Evolutionary conservation across 2,329 filamentous ascomycete genomes (phyloP), one percentile per base, ranked within the genome.

Genomic region (Dactylellina sp.): DNA sequence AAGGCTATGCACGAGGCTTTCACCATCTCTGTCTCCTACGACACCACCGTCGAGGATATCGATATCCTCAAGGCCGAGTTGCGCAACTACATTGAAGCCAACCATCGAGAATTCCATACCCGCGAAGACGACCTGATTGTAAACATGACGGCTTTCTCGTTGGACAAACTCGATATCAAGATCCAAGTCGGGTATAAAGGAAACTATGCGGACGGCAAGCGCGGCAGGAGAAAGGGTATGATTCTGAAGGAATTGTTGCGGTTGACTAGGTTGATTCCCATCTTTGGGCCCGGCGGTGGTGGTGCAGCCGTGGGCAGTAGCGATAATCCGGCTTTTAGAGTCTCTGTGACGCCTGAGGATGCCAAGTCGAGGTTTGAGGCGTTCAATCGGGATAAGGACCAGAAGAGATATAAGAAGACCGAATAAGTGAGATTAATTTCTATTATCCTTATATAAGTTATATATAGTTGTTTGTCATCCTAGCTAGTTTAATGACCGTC

Each of bases 111-210:
- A 61, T 82, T 79, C 77, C 24, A 37, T n/a, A 63, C 37, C n/a
- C 11, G 25, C 1, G 89, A 93, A 81, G 88, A 89, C 1, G 91
- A 97, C 64, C 85, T 98, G 57, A 86, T 88, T 71, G 87, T 98
- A 64, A 88, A 91, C 77, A 87, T 97, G 12, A 85, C 87, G 22
- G 88, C 91, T 61, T 89, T 97, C 35, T 90, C 93, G 78, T 88
- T 96, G 84, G 91, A 96, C 82, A 97, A 97, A 83, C 84, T 98
- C 50, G 86, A 90, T 77, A 86, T 99, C 60, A 88, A 88, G 78
- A 85, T 97, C 39, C 89, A 91, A 78, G 93, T 97, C 79, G 89
- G 90, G 79, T 93, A 98, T 85, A 98, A 98, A 83, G 91, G 89
- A 65, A 94, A 94, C 82, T 94, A 91, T 91, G 88, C 92, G 77